Evolutionary conservation across 768 basidiomycete species (phyloP).

Genomic region (Naganishia antarctica): DNA sequence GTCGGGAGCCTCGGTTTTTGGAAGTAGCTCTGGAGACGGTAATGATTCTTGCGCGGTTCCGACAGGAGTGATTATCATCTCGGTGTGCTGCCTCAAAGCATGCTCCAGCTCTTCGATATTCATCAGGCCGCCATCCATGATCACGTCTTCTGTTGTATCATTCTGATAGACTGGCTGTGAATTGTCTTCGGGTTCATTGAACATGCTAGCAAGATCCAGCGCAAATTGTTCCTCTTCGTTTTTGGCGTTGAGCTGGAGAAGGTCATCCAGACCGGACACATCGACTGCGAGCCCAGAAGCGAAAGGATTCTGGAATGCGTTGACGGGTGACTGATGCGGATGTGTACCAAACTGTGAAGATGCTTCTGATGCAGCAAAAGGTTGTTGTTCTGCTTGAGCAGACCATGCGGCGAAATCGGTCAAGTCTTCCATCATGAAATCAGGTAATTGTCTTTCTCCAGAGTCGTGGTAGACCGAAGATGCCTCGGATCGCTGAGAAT

Average conservation of each 20-base stretch:
- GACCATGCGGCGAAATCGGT: slow-evolving; percentile 20
- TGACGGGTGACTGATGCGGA: slow-evolving; percentile 6
- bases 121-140: slow-evolving; percentile 13
- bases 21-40: neutral
- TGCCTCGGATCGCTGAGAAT: neutral
- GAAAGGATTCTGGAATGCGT: slow-evolving; percentile 15
- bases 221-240: slow-evolving; percentile 16
- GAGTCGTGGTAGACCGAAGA: slow-evolving; percentile 6
- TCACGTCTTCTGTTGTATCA: neutral
- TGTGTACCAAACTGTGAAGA: slow-evolving; percentile 14
- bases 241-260: slow-evolving; percentile 8
- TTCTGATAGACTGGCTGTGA: neutral
- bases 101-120: slow-evolving; percentile 7
- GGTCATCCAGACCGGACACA: neutral
- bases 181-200: slow-evolving; percentile 4
- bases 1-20: neutral
- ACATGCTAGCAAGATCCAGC: slow-evolving; percentile 12
- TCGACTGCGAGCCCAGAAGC: neutral
- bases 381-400: slow-evolving; percentile 7
- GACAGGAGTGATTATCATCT: neutral
- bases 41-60: neutral
- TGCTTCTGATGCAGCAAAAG: slow-evolving; percentile 10
- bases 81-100: neutral
- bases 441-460: neutral
- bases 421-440: slow-evolving; percentile 19